Conservation (phyloP, 2,329 filamentous ascomycete species). For the Phaeosphaeria sp. region DNA sequence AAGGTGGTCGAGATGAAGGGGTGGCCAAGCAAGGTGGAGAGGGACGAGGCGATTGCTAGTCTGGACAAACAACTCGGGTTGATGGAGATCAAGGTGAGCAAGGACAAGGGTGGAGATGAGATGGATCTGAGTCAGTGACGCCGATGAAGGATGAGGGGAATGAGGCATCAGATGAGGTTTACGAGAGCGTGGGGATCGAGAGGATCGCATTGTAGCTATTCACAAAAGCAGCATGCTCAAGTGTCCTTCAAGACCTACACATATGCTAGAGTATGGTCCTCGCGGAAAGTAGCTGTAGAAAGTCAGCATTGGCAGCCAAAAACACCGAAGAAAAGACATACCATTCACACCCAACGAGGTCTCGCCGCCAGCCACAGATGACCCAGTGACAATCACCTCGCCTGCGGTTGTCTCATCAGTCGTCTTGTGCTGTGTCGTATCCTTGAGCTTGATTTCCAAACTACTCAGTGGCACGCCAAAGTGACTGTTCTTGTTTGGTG, state of each 20-base stretch:
- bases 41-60: neutral
- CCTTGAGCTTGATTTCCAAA: conserved; percentile 77
- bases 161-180: neutral
- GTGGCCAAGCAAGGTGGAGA: conserved; percentile 2
- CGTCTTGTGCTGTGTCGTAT: conserved; percentile 66
- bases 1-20: neutral
- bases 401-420: conserved; percentile 61
- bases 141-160: neutral
- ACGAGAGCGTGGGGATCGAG: neutral
- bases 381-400: conserved; percentile 75
- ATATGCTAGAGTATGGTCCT: conserved; percentile 75
- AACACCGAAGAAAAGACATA: conserved; percentile 8
- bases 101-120: neutral
- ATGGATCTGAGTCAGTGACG: neutral
- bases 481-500: conserved; percentile 60
- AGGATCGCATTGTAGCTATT: neutral
- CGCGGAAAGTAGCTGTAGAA: conserved; percentile 66
- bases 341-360: conserved; percentile 66
- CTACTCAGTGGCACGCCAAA: conserved; percentile 84
- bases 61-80: conserved; percentile 9
- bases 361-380: conserved; percentile 74
- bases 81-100: neutral
- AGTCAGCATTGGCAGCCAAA: conserved; percentile 11
- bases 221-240: neutral
- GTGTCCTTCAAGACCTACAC: conserved; percentile 22